phyloP scores from a whole-genome alignment of 352 stramenopile species.

The Pythium pectinolyticum region DNA sequence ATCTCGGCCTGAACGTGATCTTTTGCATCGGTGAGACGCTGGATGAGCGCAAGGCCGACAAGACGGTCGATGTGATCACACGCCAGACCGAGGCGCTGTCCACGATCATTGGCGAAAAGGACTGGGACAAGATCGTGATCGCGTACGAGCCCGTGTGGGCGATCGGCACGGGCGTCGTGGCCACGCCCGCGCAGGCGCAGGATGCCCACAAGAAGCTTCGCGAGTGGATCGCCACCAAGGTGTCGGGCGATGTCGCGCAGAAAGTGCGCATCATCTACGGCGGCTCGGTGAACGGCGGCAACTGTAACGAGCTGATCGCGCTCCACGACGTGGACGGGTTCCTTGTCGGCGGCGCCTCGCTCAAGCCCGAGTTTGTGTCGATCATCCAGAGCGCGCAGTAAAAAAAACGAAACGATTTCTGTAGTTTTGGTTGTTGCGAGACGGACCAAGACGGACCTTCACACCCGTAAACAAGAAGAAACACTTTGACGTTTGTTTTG shows the following conservation, averaged over 20 bases:
- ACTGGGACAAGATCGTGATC: conserved; percentile 89
- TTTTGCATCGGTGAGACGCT: conserved; percentile 98
- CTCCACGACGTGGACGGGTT: conserved; percentile 91
- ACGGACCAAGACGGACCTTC: too few relatives aligned
- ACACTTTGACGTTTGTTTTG: too few relatives aligned
- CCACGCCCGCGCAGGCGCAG: conserved; percentile 94
- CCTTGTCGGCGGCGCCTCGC: conserved; percentile 92
- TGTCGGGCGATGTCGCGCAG: conserved; percentile 67
- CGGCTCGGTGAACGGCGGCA: conserved; percentile 91
- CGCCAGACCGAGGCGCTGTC: conserved; percentile 94
- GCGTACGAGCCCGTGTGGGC: conserved; percentile 98
- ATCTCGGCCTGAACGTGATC: conserved; percentile 91
- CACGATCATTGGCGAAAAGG: conserved; percentile 80
- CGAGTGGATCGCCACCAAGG: conserved; percentile 67
- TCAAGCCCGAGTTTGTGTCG: conserved; percentile 91
- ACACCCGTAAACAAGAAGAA: too few relatives aligned
- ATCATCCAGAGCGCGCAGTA: conserved; percentile 79
- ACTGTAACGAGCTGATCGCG: conserved; percentile 88
- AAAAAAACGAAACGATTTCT: too few relatives aligned
- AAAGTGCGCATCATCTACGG: conserved; percentile 90
- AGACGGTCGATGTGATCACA: conserved; percentile 92
- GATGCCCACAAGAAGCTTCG: conserved; percentile 87
- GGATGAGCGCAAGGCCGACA: conserved; percentile 81
- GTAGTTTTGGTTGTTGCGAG: too few relatives aligned
- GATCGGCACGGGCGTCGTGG: conserved; percentile 97